Evolutionary conservation across 2,329 filamentous ascomycete species (phyloP).

Genomic region (Calonectria hongkongensis): DNA sequence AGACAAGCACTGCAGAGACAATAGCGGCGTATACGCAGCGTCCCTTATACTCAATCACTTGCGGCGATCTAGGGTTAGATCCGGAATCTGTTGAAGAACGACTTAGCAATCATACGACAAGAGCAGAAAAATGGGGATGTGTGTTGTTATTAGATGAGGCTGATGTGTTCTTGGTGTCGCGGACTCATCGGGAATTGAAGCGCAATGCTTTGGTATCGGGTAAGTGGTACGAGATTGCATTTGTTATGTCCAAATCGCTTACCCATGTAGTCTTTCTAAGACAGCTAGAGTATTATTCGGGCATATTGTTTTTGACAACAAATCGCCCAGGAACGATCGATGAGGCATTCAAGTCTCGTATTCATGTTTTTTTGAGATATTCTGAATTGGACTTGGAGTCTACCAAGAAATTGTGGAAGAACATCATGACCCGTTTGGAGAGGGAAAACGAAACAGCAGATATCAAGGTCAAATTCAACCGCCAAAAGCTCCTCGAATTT

Average conservation of each 20-base stretch:
- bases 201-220: constrained; percentile 30
- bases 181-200: constrained; percentile 19
- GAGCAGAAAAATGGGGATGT: constrained; percentile 28
- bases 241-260: background rate
- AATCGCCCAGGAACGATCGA: constrained; percentile 30
- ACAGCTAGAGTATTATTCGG: constrained; percentile 29
- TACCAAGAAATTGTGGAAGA: constrained; percentile 21
- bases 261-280: constrained; percentile 28
- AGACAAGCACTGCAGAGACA: constrained; percentile 17
- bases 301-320: constrained; percentile 30
- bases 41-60: constrained; percentile 20
- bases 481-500: constrained; percentile 19
- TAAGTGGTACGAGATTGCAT: background rate
- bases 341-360: constrained; percentile 31
- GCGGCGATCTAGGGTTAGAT: constrained; percentile 5
- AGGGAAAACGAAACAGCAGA: background rate
- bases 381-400: background rate
- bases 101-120: background rate
- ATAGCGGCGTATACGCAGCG: constrained; percentile 8
- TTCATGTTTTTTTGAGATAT: constrained; percentile 24
- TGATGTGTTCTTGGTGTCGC: constrained; percentile 26
- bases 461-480: constrained; percentile 28
- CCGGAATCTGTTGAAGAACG: background rate
- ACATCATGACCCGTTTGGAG: constrained; percentile 14
- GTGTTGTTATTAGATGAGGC: constrained; percentile 32